Evolutionary conservation across 2,329 filamentous ascomycete genomes (phyloP), one percentile per base, ranked within the genome.

Genomic region (Anisogramma anomala): DNA sequence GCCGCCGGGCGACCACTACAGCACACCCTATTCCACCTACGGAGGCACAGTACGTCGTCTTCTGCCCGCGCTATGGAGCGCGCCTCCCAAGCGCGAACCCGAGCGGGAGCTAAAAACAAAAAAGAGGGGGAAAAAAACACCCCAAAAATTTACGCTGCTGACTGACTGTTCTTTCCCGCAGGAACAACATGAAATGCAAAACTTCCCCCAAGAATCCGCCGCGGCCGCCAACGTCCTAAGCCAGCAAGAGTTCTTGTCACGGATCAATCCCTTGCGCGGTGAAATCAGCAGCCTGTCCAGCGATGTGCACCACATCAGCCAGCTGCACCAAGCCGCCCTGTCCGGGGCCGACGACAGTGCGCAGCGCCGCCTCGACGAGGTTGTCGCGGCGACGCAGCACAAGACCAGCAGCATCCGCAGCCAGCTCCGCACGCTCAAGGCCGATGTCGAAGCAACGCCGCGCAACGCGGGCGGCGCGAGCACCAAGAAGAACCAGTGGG

Each of bases 391-490:
- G 52, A 86, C 82, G 4, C 79, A 84, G 58, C 65, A 78, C 49
- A 72, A 79, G 54, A 86, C 84, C 63, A 78, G 74, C n/a, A 68
- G 73, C 49, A 84, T 89, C 67, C 80, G 82, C 57, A 79, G 84
- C 55, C 77, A 84, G 62, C 83, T 89, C 66, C 84, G 83, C 60
- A 74, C 72, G 51, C 69, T 89, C 41, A 82, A 87, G 63, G 67
- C 65, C 46, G 84, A 89, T 58, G 73, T 79, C 33, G 66, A 70
- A 57, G 75, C 77, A 58, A 82, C 79, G 15, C 38, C 38, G 6
- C 9, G 15, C 3, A 61, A 64, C 25, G 73, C 76, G 57, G 64
- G 66, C 41, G 69, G 68, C 49, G 79, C 78, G 59, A 66, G 63
- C 46, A 70, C 80, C 50, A 89, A 89, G 68, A 69, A 71, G 55